phyloP scores from a whole-genome alignment of 2,329 filamentous ascomycete species.

The Cercospora sp. region DNA sequence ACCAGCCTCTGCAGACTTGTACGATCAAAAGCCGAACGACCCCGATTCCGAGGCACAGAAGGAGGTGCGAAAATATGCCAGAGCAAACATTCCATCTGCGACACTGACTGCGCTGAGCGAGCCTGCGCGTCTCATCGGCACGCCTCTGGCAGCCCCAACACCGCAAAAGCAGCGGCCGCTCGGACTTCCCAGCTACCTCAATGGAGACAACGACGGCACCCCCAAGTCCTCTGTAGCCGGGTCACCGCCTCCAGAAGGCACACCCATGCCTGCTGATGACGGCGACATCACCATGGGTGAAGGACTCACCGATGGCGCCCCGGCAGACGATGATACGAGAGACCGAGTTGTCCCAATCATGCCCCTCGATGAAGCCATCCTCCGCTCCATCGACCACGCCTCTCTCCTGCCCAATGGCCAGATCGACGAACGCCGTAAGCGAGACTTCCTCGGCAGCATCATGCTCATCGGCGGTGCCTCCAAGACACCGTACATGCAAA shows the following conservation, averaged over 20 bases:
- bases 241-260: slow-evolving; percentile 79
- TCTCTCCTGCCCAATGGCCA: slow-evolving; percentile 53
- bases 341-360: slow-evolving; percentile 80
- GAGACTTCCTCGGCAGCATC: slow-evolving; percentile 84
- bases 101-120: slow-evolving; percentile 42
- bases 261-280: slow-evolving; percentile 63
- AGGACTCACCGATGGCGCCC: slow-evolving; percentile 44
- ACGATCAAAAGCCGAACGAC: slow-evolving; percentile 90
- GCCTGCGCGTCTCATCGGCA: slow-evolving; percentile 48
- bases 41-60: slow-evolving; percentile 82
- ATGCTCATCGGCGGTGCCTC: slow-evolving; percentile 87
- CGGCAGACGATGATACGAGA: slow-evolving; percentile 54
- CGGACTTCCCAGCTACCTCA: slow-evolving; percentile 67
- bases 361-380: slow-evolving; percentile 83
- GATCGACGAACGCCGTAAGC: slow-evolving; percentile 87
- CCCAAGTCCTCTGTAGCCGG: slow-evolving; percentile 83
- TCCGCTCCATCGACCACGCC: slow-evolving; percentile 84
- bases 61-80: slow-evolving; percentile 58
- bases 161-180: slow-evolving; percentile 46
- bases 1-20: slow-evolving; percentile 86
- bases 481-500: slow-evolving; percentile 75
- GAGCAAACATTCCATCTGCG: slow-evolving; percentile 42
- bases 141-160: slow-evolving; percentile 29
- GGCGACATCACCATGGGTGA: slow-evolving; percentile 49
- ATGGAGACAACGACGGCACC: slow-evolving; percentile 68